Percentiles rank a stretch among this genome's conserved stretches.
These are phyloP conservation scores for Raddia distichophylla DNA, from an alignment of 176 grass and related monocot species.

Conservation along the genomic window DNA sequence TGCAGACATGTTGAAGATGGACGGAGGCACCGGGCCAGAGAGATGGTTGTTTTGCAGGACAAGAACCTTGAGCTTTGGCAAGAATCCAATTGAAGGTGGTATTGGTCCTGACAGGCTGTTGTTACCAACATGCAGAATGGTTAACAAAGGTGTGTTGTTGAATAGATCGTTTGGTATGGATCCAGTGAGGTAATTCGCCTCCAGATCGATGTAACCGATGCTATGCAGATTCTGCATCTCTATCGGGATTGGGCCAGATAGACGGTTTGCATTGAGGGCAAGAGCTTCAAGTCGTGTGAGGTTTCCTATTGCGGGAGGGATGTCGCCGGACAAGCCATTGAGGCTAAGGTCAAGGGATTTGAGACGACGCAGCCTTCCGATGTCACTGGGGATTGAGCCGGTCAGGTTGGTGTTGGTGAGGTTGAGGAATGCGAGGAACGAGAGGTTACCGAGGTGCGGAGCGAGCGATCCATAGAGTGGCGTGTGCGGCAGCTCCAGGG, in stretches of 20 bases:
- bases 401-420: neutral
- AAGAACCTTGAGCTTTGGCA: neutral
- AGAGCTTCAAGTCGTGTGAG: neutral
- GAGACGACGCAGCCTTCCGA: neutral
- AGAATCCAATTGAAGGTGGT: neutral
- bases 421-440: neutral
- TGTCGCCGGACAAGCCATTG: neutral
- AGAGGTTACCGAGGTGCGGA: neutral
- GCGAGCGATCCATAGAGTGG: neutral
- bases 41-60: neutral
- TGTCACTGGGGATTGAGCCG: neutral
- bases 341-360: neutral
- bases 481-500: neutral
- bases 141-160: neutral
- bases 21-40: neutral
- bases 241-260: neutral
- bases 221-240: neutral
- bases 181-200: neutral
- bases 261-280: neutral
- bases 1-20: neutral
- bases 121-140: neutral
- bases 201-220: neutral
- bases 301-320: neutral
- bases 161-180: neutral
- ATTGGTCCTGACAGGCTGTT: slow-evolving; percentile 1